These are phyloP conservation scores for Pseudogymnoascus pannorum DNA, from an alignment of 2,329 filamentous ascomycete genomes.

Conservation along the genomic window DNA sequence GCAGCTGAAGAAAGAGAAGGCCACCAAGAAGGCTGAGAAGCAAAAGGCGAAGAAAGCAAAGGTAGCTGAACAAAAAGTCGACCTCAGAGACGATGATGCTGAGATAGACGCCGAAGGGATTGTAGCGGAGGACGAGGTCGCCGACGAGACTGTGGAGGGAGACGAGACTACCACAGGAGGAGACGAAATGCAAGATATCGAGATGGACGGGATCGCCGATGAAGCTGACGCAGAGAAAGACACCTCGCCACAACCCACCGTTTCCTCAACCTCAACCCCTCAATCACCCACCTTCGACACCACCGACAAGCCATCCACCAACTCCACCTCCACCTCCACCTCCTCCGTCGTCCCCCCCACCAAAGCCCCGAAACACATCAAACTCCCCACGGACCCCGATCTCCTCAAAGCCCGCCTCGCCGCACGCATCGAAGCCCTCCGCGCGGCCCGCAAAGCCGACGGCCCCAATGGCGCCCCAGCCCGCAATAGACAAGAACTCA, in stretches of 20 bases:
- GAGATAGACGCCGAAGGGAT: conserved; percentile 18
- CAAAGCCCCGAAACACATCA: conserved; percentile 58
- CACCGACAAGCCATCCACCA: conserved; percentile 35
- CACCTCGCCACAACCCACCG: conserved; percentile 14
- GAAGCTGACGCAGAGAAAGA: conserved; percentile 38
- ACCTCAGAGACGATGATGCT: conserved; percentile 26
- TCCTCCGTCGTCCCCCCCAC: conserved; percentile 57
- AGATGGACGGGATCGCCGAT: conserved; percentile 41
- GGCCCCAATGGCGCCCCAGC: conserved; percentile 74
- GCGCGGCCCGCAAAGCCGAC: conserved; percentile 80
- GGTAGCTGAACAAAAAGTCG: conserved; percentile 29
- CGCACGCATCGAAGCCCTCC: conserved; percentile 76
- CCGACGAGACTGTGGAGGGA: conserved; percentile 19
- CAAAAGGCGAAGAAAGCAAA: conserved; percentile 32
- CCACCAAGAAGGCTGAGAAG: conserved; percentile 39
- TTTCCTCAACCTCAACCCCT: conserved; percentile 42
- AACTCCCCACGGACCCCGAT: conserved; percentile 63
- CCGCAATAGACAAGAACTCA: conserved; percentile 80
- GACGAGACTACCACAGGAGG: conserved; percentile 23
- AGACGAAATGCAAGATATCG: conserved; percentile 36
- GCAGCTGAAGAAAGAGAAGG: conserved; percentile 29
- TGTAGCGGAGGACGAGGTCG: conserved; percentile 20
- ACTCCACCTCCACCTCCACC: conserved; percentile 58
- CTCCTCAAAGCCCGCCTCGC: conserved; percentile 71
- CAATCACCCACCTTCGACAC: conserved; percentile 57